Evolutionary conservation across 2,329 filamentous ascomycete genomes (phyloP).

Genomic region (Scedosporium boydii): DNA sequence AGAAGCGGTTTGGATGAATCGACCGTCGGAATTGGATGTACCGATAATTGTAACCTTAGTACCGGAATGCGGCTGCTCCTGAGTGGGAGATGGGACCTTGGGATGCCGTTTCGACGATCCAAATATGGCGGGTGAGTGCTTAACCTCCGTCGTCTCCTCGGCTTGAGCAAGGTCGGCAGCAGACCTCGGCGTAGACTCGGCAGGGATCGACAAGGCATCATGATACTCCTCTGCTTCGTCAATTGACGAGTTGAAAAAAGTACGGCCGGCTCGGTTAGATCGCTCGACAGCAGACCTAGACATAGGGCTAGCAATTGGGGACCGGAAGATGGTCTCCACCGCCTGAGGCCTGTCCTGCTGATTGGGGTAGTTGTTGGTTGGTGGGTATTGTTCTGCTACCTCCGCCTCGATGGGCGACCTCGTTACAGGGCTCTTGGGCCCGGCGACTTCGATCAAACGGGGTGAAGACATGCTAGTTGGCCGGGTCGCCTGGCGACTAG

Average conservation of each 20-base stretch:
- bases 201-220: constrained; percentile 11
- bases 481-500: constrained; percentile 1
- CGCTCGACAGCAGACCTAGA: constrained; percentile 23
- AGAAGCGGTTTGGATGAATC: constrained; percentile 20
- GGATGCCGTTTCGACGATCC: constrained; percentile 12
- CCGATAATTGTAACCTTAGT: constrained; percentile 27
- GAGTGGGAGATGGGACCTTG: constrained; percentile 13
- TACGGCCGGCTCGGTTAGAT: constrained; percentile 14
- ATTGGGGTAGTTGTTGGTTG: constrained; percentile 25
- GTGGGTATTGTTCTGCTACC: not conserved
- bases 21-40: constrained; percentile 18
- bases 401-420: constrained; percentile 21
- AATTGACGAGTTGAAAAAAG: constrained; percentile 22
- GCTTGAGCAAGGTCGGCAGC: not conserved
- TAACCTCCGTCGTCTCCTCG: not conserved
- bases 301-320: constrained; percentile 13
- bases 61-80: constrained; percentile 12
- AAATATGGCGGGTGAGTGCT: constrained; percentile 13
- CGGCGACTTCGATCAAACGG: constrained; percentile 47
- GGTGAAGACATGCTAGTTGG: constrained; percentile 43
- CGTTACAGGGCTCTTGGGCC: constrained; percentile 37
- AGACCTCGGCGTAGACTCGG: constrained; percentile 7
- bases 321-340: constrained; percentile 14
- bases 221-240: constrained; percentile 33
- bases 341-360: constrained; percentile 25